A percentile compares a stretch with the other conserved stretches of the same genome.
phyloP scores from a whole-genome alignment of 1,284 basidiomycete species.

The Coniophora puteana region DNA sequence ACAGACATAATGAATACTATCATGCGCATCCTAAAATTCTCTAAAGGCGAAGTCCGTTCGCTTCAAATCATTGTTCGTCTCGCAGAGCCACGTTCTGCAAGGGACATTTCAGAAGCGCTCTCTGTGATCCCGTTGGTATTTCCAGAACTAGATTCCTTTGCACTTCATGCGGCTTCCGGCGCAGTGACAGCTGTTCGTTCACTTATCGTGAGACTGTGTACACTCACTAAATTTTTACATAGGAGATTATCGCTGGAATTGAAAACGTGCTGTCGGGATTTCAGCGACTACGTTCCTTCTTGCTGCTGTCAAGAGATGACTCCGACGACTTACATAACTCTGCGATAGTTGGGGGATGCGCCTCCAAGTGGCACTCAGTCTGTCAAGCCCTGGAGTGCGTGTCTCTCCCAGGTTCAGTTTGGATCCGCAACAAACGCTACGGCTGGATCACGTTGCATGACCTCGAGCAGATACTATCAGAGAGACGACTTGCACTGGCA shows the following conservation, averaged over 20 bases:
- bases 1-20: conserved; percentile 18
- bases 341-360: conserved; percentile 9
- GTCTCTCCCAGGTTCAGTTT: conserved; percentile 16
- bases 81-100: conserved; percentile 11
- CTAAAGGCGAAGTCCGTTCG: conserved; percentile 14
- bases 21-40: conserved; percentile 16
- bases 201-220: neutral
- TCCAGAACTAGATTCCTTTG: conserved; percentile 15
- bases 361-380: conserved; percentile 13
- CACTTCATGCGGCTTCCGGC: conserved; percentile 20
- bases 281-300: conserved; percentile 16
- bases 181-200: conserved; percentile 18
- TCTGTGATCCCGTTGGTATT: conserved; percentile 15
- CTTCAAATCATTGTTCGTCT: conserved; percentile 22
- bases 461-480: too few relatives aligned
- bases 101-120: conserved; percentile 17
- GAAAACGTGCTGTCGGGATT: conserved; percentile 17
- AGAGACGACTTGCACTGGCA: too few relatives aligned
- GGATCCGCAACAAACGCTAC: conserved; percentile 12
- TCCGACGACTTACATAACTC: conserved; percentile 16
- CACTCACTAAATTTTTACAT: neutral
- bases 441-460: conserved; percentile 21
- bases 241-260: conserved; percentile 20
- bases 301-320: conserved; percentile 18
- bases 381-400: conserved; percentile 21